Base-by-base conservation (phyloP, 2,329 filamentous ascomycete species). In the Neofusicoccum kwambonambiense region DNA sequence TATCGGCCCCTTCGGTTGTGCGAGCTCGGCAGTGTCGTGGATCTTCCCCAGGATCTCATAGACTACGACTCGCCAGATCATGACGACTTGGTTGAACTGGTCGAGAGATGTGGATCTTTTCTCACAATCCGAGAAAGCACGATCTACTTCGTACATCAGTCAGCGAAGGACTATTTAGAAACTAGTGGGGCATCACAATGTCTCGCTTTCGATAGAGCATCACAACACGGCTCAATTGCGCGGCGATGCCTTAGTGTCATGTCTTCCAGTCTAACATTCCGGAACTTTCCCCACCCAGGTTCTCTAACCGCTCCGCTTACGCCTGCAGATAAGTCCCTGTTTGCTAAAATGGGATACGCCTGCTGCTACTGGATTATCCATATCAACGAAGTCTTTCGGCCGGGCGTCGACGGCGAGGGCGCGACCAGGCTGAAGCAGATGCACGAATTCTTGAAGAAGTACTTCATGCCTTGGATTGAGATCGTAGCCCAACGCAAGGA, bases 101-200 rank as follows among this genome's bases (percentile, higher is more conserved):
- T 82, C 12, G 42, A 65, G 1, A 17, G 64, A 2, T 82, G 77
- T 66, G 76, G 78, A 17, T 82, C 77, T 4, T 80, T 82, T 61
- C 68, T 82, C 0, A 78, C 72, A 1, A n/a, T 78, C 39, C 70
- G 69, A 41, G 58, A 76, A 0, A 63, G 42, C 2, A 66, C 34
- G 0, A 49, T 82, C 5, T 75, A 70, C 50, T 75, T 80, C 65
- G 72, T 82, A 0, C 79, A 82, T 65, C 76, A 80, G 65, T 82
- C 79, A 4, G 81, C 78, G 0, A 80, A 81, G 67, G 80, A 82
- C n/a, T 80, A 73, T 66, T 64, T 83, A 5, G 44, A 47, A 6
- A 22, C 44, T 9, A 22, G 44, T 19, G 17, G 6, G 6, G 44
- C 3, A 8, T 47, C 44, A 8, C n/a, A 47, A 11, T 9, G 5